Base-by-base conservation (phyloP, 306 rosid species). In the Benincasa hispida region DNA sequence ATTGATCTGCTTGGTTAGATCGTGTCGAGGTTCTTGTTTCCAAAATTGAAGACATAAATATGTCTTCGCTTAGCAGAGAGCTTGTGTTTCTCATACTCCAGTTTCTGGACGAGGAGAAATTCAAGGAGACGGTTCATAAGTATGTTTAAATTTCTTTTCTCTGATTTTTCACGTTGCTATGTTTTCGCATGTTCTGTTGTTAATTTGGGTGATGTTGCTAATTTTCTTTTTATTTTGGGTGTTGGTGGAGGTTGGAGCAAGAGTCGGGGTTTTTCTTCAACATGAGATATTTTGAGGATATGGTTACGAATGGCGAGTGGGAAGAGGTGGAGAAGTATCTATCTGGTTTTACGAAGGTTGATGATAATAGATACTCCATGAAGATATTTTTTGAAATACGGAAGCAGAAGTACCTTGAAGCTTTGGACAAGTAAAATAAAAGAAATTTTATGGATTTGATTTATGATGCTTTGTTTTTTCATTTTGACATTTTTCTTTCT, bases 1-100 rank as follows among this genome's bases (percentile, higher is more conserved):
- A 53, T 89, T 88, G 96, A 90, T 89, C 92, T 85, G 80, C 41
- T 66, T 75, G 76, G 78, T 74, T 85, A 70, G 92, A 87, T 89
- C 92, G 83, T 50, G 84, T 81, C 77, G n/a, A 1, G 81, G 84
- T 56, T 60, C 55, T 79, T 81, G 34, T 72, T 24, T 54, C 75
- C 24, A 8, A 72, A 78, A 59, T 81, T 18, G 80, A 82, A 61
- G 83, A 73, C 82, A 53, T 83, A 83, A 85, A 76, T 74, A 95
- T 95, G 99, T 89, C 99, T 79, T 95, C 99, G 82, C 91, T 95
- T 12, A 95, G 99, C 95, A 90, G 99, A 79, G 99, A 95, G 79
- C 96, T 95, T 18, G 99, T 92, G 53, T 95, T 95, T 89, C 97
- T 95, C 58, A 95, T 95, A 90, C 99, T 95, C 82, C 99, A 95